Base-by-base conservation (phyloP, 352 stramenopile species). In the Phytophthora sansomeana region DNA sequence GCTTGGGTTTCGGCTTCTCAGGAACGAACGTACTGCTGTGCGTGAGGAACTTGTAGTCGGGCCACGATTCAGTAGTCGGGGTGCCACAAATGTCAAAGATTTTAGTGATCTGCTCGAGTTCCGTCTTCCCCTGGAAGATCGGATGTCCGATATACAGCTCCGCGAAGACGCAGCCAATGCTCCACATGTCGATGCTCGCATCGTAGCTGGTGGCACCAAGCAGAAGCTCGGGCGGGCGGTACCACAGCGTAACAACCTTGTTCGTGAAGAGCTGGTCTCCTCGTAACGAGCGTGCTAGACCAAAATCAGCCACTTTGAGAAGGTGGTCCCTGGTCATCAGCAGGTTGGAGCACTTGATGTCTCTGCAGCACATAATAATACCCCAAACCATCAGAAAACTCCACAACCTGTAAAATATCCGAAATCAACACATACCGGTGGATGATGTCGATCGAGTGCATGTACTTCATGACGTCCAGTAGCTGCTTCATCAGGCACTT, bases 241-340 rank as follows among this genome's bases (percentile, higher is more conserved):
- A 99, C 96, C 96, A 99, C 8, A 97, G 74, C 29, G 96, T 99
- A 11, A 98, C 95, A 3, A 99, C 96, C 62, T 99, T 98, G 87
- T 99, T 98, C 10, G 95, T 98, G 57, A 95, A 96, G 7, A 93
- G 71, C 58, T 95, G 84, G 44, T 96, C 89, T 26, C 87, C 89
- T 29, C 83, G 83, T 58, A 95, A 89, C 0, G 89, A 95, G 19
- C 89, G 85, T n/a, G 89, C 87, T 0, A 96, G 77, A 1, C 89
- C 89, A 69, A 95, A 96, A 53, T 96, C 89, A 4, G 89, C 87
- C 6, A 96, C 85, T 54, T 96, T 96, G 8, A 96, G 81, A 41
- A 94, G 42, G 47, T 94, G 85, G 46, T 83, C 81, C 21, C 76
- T 84, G 0, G 87, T 96, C 56, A 96, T 75, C 28, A 96, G 63